phyloP scores from a whole-genome alignment of 2,329 filamentous ascomycete species.

The Colletotrichum salicis region DNA sequence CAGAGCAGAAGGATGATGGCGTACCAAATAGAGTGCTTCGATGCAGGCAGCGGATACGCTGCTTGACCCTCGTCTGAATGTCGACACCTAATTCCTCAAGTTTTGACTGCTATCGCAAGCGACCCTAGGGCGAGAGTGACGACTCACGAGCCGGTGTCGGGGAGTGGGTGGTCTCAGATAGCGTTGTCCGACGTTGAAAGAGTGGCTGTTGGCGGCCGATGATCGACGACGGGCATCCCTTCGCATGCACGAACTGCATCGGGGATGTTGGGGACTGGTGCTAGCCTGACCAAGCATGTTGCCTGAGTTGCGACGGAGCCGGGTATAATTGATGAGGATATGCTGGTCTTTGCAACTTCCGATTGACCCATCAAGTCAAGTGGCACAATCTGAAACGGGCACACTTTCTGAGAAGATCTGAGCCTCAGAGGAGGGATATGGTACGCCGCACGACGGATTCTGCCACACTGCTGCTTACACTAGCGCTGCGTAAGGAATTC shows the following conservation, averaged over 20 bases:
- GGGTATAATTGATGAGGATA: constrained; percentile 16
- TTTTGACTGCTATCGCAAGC: neutral
- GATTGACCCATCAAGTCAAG: constrained; percentile 22
- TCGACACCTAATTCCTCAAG: constrained; percentile 10
- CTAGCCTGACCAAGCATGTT: constrained; percentile 25
- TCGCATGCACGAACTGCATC: constrained; percentile 32
- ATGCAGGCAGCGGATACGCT: constrained; percentile 15
- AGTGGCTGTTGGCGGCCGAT: constrained; percentile 21
- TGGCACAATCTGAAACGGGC: constrained; percentile 33
- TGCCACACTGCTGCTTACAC: neutral
- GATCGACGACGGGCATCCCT: constrained; percentile 35
- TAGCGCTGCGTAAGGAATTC: constrained; percentile 1
- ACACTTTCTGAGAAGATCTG: neutral
- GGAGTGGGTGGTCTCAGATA: constrained; percentile 22
- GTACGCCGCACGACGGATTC: neutral
- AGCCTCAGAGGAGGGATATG: constrained; percentile 15
- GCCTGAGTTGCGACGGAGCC: neutral
- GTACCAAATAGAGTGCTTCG: constrained; percentile 19
- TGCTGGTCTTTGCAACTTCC: constrained; percentile 25
- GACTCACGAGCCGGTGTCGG: neutral
- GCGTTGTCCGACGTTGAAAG: constrained; percentile 26
- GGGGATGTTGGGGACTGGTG: constrained; percentile 9
- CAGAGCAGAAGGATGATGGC: neutral
- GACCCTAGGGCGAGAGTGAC: neutral
- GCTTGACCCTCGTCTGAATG: constrained; percentile 19